These are phyloP conservation scores for Vigna angularis DNA, from an alignment of 306 rosid genomes.

Conservation along the genomic window DNA sequence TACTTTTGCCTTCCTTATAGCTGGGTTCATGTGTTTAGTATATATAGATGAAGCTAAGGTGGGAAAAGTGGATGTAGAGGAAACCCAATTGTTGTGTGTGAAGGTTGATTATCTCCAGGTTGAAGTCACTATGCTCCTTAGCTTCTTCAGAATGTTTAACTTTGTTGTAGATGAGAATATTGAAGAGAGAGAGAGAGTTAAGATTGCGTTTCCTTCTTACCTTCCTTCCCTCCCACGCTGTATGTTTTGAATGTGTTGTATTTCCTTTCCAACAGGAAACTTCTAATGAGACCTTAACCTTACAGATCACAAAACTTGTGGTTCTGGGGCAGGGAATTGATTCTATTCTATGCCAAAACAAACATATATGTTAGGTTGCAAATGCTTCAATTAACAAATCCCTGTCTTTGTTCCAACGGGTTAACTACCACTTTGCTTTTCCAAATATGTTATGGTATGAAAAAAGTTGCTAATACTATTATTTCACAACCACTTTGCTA, in stretches of 20 bases:
- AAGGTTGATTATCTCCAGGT: conserved; percentile 70
- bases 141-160: conserved; percentile 60
- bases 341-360: conserved; percentile 49
- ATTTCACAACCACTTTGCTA: too few relatives aligned
- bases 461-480: too few relatives aligned
- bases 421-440: conserved; percentile 7
- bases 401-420: neutral
- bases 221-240: conserved; percentile 4
- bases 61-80: conserved; percentile 42
- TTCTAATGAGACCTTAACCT: conserved; percentile 46
- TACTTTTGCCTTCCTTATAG: neutral
- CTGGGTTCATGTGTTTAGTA: conserved; percentile 23
- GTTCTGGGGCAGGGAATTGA: conserved; percentile 50
- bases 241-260: neutral
- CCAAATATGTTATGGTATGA: neutral
- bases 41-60: conserved; percentile 33
- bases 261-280: conserved; percentile 55
- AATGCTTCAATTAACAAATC: conserved; percentile 19
- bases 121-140: conserved; percentile 65
- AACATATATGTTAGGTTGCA: conserved; percentile 25
- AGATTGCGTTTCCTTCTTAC: conserved; percentile 44
- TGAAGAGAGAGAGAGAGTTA: conserved; percentile 4
- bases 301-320: conserved; percentile 41
- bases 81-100: conserved; percentile 49
- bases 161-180: conserved; percentile 51